Evolutionary conservation across 805 yeast species (phyloP).

Genomic region (Ogataea trehaloabstinens): DNA sequence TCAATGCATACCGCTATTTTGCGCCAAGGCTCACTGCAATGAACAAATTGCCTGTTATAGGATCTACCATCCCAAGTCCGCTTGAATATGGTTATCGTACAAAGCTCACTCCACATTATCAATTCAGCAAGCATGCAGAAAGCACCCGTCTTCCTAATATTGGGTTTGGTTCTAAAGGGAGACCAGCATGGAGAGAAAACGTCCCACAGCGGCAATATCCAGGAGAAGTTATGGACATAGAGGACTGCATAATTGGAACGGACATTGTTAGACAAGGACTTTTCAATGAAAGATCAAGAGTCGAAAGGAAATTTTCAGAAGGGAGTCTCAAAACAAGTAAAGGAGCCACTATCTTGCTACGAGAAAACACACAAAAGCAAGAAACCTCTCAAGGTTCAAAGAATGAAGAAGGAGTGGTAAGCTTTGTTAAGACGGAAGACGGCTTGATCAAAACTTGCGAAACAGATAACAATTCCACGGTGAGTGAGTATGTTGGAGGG

Average conservation of each 20-base stretch:
- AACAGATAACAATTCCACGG: slow-evolving; percentile 74
- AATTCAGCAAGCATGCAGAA: slow-evolving; percentile 52
- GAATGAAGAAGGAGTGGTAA: slow-evolving; percentile 37
- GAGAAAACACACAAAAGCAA: slow-evolving; percentile 64
- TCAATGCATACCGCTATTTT: slow-evolving; percentile 76
- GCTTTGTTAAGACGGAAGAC: slow-evolving; percentile 32
- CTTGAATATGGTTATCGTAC: slow-evolving; percentile 77
- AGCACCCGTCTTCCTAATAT: slow-evolving; percentile 52
- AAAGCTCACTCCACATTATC: slow-evolving; percentile 94
- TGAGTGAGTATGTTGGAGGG: slow-evolving; percentile 73
- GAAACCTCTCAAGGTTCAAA: slow-evolving; percentile 48
- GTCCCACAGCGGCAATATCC: slow-evolving; percentile 29
- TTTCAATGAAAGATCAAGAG: slow-evolving; percentile 59
- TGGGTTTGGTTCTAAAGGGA: slow-evolving; percentile 88
- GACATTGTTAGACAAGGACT: slow-evolving; percentile 71
- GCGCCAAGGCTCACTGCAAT: slow-evolving; percentile 52
- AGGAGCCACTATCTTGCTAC: slow-evolving; percentile 82
- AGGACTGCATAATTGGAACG: slow-evolving; percentile 91
- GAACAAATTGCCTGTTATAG: slow-evolving; percentile 56
- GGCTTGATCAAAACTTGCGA: slow-evolving; percentile 63
- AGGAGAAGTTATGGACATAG: slow-evolving; percentile 88
- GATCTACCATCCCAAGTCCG: slow-evolving; percentile 60
- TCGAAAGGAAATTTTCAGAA: slow-evolving; percentile 36
- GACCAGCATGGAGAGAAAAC: slow-evolving; percentile 60
- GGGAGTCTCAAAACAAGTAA: slow-evolving; percentile 40